Percentiles rank a stretch among this genome's conserved stretches.
phyloP scores from a whole-genome alignment of 768 basidiomycete species.

The Cystobasidiopsis lactophilus region DNA sequence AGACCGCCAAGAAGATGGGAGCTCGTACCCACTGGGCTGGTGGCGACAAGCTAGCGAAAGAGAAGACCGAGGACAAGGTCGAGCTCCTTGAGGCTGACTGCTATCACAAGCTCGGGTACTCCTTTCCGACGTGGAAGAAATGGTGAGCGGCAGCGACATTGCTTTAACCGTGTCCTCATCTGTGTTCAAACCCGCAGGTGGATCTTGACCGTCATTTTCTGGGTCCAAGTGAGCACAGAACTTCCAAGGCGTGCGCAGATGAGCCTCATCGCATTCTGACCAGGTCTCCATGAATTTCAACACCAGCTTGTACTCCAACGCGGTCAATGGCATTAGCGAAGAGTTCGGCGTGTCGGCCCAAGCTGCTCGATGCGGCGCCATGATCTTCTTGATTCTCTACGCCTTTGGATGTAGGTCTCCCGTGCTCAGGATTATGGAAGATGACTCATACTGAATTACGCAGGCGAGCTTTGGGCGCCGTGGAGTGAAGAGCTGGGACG shows the following conservation, averaged over 20 bases:
- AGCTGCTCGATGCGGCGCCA: constrained; percentile 20
- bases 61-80: constrained; percentile 6
- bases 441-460: not conserved
- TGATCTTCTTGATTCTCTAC: constrained; percentile 12
- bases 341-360: constrained; percentile 20
- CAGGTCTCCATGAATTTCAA: constrained; percentile 21
- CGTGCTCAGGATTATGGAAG: constrained; percentile 2
- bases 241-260: too few relatives aligned
- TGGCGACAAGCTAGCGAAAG: too few relatives aligned
- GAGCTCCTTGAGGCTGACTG: constrained; percentile 3
- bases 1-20: too few relatives aligned
- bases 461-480: constrained; percentile 16
- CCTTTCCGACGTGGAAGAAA: constrained; percentile 14
- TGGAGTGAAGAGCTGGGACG: constrained; percentile 21
- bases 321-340: constrained; percentile 14
- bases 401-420: not conserved
- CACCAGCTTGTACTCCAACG: constrained; percentile 20
- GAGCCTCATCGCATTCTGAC: too few relatives aligned
- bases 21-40: too few relatives aligned
- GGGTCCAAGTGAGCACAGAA: constrained; percentile 19
- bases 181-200: too few relatives aligned
- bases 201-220: constrained; percentile 20
- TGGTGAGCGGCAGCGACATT: too few relatives aligned
- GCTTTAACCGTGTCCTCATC: too few relatives aligned
- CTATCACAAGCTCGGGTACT: constrained; percentile 10